phyloP scores from a whole-genome alignment of 495 filamentous ascomycete genomes.

The Durotheca rogersii region DNA sequence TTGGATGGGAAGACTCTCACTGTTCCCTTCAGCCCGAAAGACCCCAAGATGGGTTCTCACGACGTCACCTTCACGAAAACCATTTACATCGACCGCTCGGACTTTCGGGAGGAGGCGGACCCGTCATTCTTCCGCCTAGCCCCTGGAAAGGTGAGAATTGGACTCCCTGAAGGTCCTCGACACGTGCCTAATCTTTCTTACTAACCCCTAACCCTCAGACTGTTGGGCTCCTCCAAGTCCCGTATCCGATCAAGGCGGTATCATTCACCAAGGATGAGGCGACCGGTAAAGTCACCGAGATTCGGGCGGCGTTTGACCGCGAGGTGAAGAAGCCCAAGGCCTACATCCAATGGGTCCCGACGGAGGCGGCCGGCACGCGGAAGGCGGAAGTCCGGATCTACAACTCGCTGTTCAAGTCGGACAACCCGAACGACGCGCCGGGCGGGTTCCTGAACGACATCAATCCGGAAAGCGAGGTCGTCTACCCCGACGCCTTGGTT shows the following conservation, averaged over 20 bases:
- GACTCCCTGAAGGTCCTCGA: not conserved
- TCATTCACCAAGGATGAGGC: slow-evolving; percentile 69
- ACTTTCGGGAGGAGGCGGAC: slow-evolving; percentile 79
- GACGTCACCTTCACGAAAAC: slow-evolving; percentile 69
- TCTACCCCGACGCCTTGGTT: slow-evolving; percentile 75
- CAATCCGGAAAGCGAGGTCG: slow-evolving; percentile 78
- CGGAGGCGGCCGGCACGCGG: slow-evolving; percentile 62
- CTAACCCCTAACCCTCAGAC: slow-evolving; percentile 34
- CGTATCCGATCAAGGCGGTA: slow-evolving; percentile 78
- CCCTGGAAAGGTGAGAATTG: slow-evolving; percentile 63
- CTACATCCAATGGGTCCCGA: slow-evolving; percentile 87
- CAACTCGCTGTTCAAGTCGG: slow-evolving; percentile 82
- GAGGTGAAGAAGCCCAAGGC: slow-evolving; percentile 81
- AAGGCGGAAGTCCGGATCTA: slow-evolving; percentile 78
- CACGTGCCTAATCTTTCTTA: not conserved
- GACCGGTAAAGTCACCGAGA: slow-evolving; percentile 68
- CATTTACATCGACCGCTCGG: slow-evolving; percentile 88
- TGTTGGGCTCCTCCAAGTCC: slow-evolving; percentile 82
- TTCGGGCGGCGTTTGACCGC: slow-evolving; percentile 64
- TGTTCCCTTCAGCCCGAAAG: slow-evolving; percentile 74
- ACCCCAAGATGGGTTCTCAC: slow-evolving; percentile 59
- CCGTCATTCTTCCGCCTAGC: slow-evolving; percentile 74
- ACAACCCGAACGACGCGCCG: slow-evolving; percentile 69
- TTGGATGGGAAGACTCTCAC: slow-evolving; percentile 57
- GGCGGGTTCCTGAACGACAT: slow-evolving; percentile 81